These are phyloP conservation scores for Coemansia sp. DNA, from an alignment of 192 early-diverging fungal species.

Conservation along the genomic window DNA sequence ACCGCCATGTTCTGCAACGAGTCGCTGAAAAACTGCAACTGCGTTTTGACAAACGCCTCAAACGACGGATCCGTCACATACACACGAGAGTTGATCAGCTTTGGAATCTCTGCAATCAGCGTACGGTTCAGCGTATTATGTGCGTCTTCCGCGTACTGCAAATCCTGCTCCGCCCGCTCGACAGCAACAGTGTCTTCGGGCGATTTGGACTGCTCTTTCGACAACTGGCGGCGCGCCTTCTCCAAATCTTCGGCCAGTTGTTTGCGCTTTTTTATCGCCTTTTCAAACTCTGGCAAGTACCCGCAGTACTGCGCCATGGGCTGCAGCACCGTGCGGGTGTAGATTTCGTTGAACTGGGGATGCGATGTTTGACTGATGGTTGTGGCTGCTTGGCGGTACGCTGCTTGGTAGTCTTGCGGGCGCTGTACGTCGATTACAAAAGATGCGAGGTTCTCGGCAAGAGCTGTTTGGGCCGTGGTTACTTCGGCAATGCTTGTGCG, in stretches of 20 bases:
- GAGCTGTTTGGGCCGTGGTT: conserved; percentile 77
- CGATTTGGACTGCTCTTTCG: conserved; percentile 82
- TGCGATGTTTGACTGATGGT: conserved; percentile 78
- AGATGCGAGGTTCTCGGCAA: conserved; percentile 83
- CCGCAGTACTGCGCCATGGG: conserved; percentile 82
- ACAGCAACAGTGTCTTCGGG: conserved; percentile 63
- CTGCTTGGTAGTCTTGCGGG: conserved; percentile 69
- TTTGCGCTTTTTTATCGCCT: conserved; percentile 84
- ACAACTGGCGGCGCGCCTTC: conserved; percentile 63
- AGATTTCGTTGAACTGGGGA: conserved; percentile 82
- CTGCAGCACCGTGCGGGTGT: conserved; percentile 82
- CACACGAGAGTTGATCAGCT: conserved; percentile 82
- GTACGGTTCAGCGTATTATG: conserved; percentile 82
- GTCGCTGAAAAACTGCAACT: conserved; percentile 86
- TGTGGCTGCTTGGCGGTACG: conserved; percentile 82
- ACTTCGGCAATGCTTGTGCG: conserved; percentile 81
- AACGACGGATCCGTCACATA: conserved; percentile 94
- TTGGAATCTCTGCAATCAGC: conserved; percentile 84
- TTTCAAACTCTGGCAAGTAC: conserved; percentile 92
- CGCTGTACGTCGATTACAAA: conserved; percentile 82
- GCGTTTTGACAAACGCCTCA: conserved; percentile 91
- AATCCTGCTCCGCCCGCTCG: conserved; percentile 80
- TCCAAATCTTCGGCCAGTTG: conserved; percentile 93
- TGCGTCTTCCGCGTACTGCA: conserved; percentile 66
- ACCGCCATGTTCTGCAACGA: conserved; percentile 73